Percentiles rank a stretch among this genome's conserved stretches.
Conservation (phyloP, 225 moss, liverwort and hornwort genomes). For the Sphagnum tenellum region DNA sequence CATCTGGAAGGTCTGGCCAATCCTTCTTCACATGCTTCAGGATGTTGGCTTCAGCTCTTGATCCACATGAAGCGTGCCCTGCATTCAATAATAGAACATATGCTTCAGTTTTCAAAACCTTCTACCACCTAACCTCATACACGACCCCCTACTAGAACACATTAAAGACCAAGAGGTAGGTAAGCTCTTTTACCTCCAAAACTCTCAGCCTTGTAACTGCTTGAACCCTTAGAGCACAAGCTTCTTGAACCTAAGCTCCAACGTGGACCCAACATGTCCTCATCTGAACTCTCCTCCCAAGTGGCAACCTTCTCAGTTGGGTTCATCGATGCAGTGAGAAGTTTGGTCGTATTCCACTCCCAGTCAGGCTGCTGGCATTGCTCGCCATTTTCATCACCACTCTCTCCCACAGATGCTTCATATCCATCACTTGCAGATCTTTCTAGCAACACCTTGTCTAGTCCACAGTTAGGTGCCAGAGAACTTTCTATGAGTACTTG, state of each 20-base stretch:
- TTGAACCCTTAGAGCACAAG: slow-evolving; percentile 32
- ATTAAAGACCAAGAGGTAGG: too few species aligned
- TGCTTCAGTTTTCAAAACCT: too few species aligned
- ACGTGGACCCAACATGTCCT: slow-evolving; percentile 17
- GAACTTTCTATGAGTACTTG: slow-evolving; percentile 4
- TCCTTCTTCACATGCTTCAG: slow-evolving; percentile 62
- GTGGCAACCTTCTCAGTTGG: slow-evolving; percentile 50
- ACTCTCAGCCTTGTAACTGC: slow-evolving; percentile 36
- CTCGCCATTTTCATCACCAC: slow-evolving; percentile 62
- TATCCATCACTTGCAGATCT: slow-evolving; percentile 70
- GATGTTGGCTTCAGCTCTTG: slow-evolving; percentile 75
- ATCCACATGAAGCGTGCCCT: slow-evolving; percentile 51
- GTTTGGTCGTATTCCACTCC: slow-evolving; percentile 41
- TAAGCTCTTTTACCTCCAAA: slow-evolving; percentile 14
- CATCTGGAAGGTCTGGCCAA: slow-evolving; percentile 55
- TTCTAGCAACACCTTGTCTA: slow-evolving; percentile 28
- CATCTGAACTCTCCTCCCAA: slow-evolving; percentile 36
- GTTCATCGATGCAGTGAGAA: slow-evolving; percentile 41
- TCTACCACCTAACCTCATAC: too few species aligned
- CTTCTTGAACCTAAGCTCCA: slow-evolving; percentile 29
- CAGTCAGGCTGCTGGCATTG: slow-evolving; percentile 34
- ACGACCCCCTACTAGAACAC: too few species aligned
- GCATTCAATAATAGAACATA: slow-evolving; percentile 5
- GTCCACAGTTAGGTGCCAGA: slow-evolving; percentile 3
- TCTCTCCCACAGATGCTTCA: slow-evolving; percentile 81